A percentile compares a stretch with the other conserved stretches of the same genome.
Evolutionary conservation across 179 eudicot species (phyloP).

Genomic region (Spinacia oleracea): DNA sequence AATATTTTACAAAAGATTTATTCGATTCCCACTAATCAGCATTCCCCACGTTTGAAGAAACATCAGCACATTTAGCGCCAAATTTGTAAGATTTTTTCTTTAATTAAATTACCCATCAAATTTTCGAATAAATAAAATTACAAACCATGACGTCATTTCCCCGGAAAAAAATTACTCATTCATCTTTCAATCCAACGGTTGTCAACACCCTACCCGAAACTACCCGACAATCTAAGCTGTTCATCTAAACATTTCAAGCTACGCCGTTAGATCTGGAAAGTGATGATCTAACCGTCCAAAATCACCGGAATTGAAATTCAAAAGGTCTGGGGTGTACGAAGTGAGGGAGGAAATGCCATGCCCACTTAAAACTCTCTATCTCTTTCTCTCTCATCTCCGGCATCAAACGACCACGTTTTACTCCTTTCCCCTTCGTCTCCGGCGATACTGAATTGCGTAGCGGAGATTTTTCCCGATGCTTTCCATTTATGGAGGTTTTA

Average conservation of each 20-base stretch:
- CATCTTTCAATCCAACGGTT: slow-evolving; percentile 29
- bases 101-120: neutral
- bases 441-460: neutral
- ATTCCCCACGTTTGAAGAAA: slow-evolving; percentile 18
- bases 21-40: slow-evolving; percentile 12
- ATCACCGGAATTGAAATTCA: slow-evolving; percentile 42
- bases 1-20: slow-evolving; percentile 2
- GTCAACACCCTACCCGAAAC: neutral
- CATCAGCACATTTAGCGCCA: slow-evolving; percentile 36
- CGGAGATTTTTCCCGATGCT: neutral
- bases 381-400: slow-evolving; percentile 7
- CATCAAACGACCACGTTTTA: neutral
- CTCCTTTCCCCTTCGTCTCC: neutral
- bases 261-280: slow-evolving; percentile 26
- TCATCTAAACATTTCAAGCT: slow-evolving; percentile 25
- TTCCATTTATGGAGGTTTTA: neutral
- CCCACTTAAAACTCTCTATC: slow-evolving; percentile 21
- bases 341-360: slow-evolving; percentile 13
- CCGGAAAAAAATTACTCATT: slow-evolving; percentile 17
- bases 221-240: slow-evolving; percentile 27
- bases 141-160: slow-evolving; percentile 29
- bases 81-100: slow-evolving; percentile 15
- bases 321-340: slow-evolving; percentile 25
- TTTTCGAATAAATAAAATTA: slow-evolving; percentile 4
- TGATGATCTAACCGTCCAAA: slow-evolving; percentile 32